phyloP scores from a whole-genome alignment of 257 asterid species.

The Mentha longifolia region DNA sequence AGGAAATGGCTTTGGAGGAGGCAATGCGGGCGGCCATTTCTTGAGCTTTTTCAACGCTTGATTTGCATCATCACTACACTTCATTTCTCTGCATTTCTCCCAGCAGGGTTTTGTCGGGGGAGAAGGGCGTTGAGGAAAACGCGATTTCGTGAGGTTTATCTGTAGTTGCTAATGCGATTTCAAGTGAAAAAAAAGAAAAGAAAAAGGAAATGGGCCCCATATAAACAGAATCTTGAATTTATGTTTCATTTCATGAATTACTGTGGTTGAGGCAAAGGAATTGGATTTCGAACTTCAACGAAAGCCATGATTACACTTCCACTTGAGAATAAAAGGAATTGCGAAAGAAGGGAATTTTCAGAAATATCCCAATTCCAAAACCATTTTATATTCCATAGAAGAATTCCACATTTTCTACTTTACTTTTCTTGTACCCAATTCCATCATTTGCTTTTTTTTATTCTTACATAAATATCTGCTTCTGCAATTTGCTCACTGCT shows the following conservation, averaged over 20 bases:
- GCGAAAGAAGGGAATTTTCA: constrained; percentile 7
- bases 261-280: not conserved
- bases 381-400: constrained; percentile 20
- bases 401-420: constrained; percentile 37
- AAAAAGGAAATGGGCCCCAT: not conserved
- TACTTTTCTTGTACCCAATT: constrained; percentile 38
- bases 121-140: not conserved
- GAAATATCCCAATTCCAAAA: constrained; percentile 19
- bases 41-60: constrained; percentile 9
- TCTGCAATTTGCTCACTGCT: constrained; percentile 9
- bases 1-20: constrained; percentile 48
- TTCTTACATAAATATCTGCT: not conserved
- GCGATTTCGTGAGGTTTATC: constrained; percentile 28
- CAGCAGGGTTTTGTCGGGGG: constrained; percentile 28
- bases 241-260: not conserved
- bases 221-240: constrained; percentile 17
- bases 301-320: constrained; percentile 46
- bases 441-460: constrained; percentile 21
- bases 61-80: constrained; percentile 9
- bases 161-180: not conserved
- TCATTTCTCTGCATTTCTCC: constrained; percentile 3
- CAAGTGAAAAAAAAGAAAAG: not conserved
- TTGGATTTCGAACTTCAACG: constrained; percentile 33
- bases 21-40: constrained; percentile 68
- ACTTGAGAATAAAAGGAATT: constrained; percentile 34